These are phyloP conservation scores for Trifolium dubium DNA, from an alignment of 306 rosid genomes.

Conservation along the genomic window DNA sequence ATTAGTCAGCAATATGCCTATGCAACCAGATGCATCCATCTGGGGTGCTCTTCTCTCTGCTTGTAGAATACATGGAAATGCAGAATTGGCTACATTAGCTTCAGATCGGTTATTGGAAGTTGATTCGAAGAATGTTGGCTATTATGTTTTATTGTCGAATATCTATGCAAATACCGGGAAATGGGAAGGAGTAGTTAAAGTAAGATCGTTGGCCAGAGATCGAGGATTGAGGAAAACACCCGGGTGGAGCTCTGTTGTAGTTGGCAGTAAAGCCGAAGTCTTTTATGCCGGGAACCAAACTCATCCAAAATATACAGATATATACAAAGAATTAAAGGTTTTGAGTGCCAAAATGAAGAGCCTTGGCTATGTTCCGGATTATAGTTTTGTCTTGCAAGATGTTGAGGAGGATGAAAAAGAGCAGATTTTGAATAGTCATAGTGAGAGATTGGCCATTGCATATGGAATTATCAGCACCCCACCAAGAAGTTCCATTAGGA, in stretches of 20 bases:
- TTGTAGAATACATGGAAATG: conserved; percentile 56
- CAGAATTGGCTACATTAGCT: conserved; percentile 46
- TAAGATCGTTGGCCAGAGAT: conserved; percentile 36
- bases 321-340: conserved; percentile 49
- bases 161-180: conserved; percentile 57
- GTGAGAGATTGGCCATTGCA: conserved; percentile 59
- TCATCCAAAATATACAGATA: conserved; percentile 47
- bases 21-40: conserved; percentile 52
- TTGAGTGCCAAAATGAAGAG: conserved; percentile 53
- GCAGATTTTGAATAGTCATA: conserved; percentile 54
- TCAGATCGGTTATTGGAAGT: conserved; percentile 49
- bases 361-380: conserved; percentile 60
- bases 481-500: conserved; percentile 41
- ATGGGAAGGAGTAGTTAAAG: conserved; percentile 42
- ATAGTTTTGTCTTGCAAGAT: conserved; percentile 56
- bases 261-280: conserved; percentile 52
- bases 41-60: conserved; percentile 64
- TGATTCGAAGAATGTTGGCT: conserved; percentile 57
- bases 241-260: conserved; percentile 46
- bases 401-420: conserved; percentile 60
- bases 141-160: conserved; percentile 57
- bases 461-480: conserved; percentile 58
- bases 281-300: conserved; percentile 58
- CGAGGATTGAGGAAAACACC: conserved; percentile 35
- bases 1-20: conserved; percentile 53